Evolutionary conservation across 1,284 basidiomycete genomes (phyloP).

Genomic region (Boletus mariae): DNA sequence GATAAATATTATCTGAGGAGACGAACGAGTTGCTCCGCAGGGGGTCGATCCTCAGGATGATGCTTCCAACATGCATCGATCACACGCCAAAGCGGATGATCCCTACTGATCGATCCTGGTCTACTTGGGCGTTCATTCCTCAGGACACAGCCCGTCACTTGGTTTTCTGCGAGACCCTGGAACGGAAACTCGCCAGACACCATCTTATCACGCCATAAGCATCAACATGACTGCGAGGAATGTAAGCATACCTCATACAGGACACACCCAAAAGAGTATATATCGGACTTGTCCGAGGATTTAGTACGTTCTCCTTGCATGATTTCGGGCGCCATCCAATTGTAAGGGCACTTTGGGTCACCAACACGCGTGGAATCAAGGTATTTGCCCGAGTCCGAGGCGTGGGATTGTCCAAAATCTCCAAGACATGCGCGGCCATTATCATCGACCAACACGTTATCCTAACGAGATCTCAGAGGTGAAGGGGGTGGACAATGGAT

Average conservation of each 20-base stretch:
- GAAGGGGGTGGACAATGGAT: background rate
- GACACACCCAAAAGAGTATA: conserved; percentile 31
- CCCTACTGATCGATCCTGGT: conserved; percentile 7
- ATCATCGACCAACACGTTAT: conserved; percentile 33
- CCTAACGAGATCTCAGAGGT: conserved; percentile 19
- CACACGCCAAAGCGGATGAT: conserved; percentile 18
- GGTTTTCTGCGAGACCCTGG: background rate
- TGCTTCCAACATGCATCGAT: conserved; percentile 11
- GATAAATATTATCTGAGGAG: background rate
- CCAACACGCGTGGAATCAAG: conserved; percentile 28
- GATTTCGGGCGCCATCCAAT: conserved; percentile 33
- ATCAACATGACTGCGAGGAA: background rate
- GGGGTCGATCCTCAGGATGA: conserved; percentile 14
- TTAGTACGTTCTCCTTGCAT: conserved; percentile 14
- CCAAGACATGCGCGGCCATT: conserved; percentile 29
- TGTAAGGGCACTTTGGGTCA: conserved; percentile 8
- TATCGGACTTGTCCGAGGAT: conserved; percentile 19
- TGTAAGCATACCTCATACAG: conserved; percentile 28
- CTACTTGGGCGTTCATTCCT: conserved; percentile 3
- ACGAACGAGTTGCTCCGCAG: conserved; percentile 8
- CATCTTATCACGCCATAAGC: conserved; percentile 18
- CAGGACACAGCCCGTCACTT: conserved; percentile 1
- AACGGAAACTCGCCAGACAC: conserved; percentile 27
- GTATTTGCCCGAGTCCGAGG: conserved; percentile 23
- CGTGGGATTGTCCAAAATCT: conserved; percentile 36